A percentile compares a stretch with the other conserved stretches of the same genome.
phyloP scores from a whole-genome alignment of 2,329 filamentous ascomycete species.

The Verruconis gallopava region DNA sequence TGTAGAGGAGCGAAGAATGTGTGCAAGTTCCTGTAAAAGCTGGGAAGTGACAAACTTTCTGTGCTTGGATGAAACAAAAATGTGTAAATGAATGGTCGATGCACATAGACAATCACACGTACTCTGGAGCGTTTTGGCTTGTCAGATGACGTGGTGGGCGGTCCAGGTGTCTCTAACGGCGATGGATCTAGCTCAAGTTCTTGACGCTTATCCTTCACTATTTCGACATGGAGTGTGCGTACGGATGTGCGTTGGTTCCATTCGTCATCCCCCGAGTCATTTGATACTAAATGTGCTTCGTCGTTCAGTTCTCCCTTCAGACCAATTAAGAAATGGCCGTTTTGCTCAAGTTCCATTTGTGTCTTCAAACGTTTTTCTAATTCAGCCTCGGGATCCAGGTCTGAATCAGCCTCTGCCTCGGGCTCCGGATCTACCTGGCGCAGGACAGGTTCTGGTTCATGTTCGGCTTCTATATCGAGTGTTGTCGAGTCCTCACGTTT shows the following conservation, averaged over 20 bases:
- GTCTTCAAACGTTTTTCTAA: conserved; percentile 51
- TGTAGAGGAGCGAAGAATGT: conserved; percentile 37
- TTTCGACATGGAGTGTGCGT: conserved; percentile 54
- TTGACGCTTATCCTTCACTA: conserved; percentile 31
- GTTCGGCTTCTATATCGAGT: neutral
- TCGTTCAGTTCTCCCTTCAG: conserved; percentile 52
- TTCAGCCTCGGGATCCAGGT: conserved; percentile 25
- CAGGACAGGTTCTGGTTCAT: conserved; percentile 16
- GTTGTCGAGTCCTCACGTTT: conserved; percentile 2
- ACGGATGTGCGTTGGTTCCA: conserved; percentile 42
- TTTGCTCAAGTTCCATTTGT: conserved; percentile 30
- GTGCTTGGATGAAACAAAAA: conserved; percentile 57
- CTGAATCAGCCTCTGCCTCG: conserved; percentile 22
- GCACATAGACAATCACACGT: conserved; percentile 58
- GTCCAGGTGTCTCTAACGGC: neutral
- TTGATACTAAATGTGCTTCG: conserved; percentile 31
- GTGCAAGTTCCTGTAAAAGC: conserved; percentile 38
- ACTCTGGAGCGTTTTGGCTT: conserved; percentile 26
- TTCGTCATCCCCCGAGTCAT: conserved; percentile 17
- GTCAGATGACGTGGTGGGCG: neutral
- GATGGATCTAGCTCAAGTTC: neutral
- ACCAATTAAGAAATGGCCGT: conserved; percentile 54
- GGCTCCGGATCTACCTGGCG: conserved; percentile 24
- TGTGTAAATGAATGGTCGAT: conserved; percentile 63
- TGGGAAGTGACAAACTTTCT: conserved; percentile 34